These are phyloP conservation scores for Gymnopus androsaceus DNA, from an alignment of 1,284 basidiomycete species.

Conservation along the genomic window DNA sequence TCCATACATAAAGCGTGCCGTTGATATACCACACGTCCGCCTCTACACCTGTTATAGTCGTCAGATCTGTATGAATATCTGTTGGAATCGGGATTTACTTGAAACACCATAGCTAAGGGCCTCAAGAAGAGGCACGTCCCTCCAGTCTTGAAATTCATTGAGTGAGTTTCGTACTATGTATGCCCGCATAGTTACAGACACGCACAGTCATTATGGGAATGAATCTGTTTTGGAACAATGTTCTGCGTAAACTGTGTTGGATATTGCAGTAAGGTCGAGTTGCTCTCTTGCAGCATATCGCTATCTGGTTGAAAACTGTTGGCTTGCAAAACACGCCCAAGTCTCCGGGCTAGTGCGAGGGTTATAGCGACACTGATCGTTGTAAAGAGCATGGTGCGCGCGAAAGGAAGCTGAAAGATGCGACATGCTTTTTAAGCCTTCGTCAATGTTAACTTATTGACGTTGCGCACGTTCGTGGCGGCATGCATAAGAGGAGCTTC, in stretches of 20 bases:
- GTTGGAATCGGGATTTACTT: too few relatives aligned
- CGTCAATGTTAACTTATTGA: too few relatives aligned
- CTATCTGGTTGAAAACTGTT: slow-evolving; percentile 40
- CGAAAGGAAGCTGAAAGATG: too few relatives aligned
- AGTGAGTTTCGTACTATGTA: too few relatives aligned
- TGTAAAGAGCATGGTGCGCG: too few relatives aligned
- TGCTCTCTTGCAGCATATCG: slow-evolving; percentile 39
- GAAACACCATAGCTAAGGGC: slow-evolving; percentile 52
- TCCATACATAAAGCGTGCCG: slow-evolving; percentile 42
- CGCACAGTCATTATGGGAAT: slow-evolving; percentile 60
- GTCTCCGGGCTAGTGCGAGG: slow-evolving; percentile 1
- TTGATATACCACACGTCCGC: slow-evolving; percentile 55
- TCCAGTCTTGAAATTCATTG: too few relatives aligned
- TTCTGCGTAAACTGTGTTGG: slow-evolving; percentile 54
- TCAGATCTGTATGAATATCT: too few relatives aligned
- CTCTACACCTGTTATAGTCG: too few relatives aligned
- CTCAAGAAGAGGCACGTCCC: slow-evolving; percentile 51
- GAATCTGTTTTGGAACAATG: slow-evolving; percentile 52
- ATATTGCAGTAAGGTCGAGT: slow-evolving; percentile 46
- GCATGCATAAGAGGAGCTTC: too few relatives aligned
- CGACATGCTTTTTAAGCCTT: too few relatives aligned
- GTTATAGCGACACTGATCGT: not conserved
- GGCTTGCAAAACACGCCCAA: slow-evolving; percentile 21
- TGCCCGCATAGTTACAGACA: too few relatives aligned
- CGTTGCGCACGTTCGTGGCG: too few relatives aligned